A percentile compares a stretch with the other conserved stretches of the same genome.
Conservation (phyloP, 164 flowering plant species). For the Vitis cinerea region DNA sequence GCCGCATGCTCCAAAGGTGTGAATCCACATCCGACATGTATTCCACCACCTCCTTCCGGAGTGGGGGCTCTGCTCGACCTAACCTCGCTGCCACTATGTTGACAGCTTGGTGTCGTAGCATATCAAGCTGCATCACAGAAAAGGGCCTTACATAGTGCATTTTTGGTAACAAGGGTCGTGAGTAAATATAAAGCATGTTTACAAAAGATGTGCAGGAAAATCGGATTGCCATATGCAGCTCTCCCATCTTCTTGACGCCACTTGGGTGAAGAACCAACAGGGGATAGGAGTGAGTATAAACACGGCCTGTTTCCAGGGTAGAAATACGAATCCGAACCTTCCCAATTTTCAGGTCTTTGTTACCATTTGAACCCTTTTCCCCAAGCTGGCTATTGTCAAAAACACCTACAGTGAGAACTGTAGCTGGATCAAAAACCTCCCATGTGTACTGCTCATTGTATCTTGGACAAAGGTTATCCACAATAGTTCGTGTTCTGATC, state of each 20-base stretch:
- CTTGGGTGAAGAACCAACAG: conserved; percentile 77
- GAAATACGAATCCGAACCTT: conserved; percentile 86
- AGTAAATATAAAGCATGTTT: conserved; percentile 78
- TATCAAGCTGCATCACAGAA: conserved; percentile 64
- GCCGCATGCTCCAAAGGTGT: conserved; percentile 90
- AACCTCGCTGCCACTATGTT: conserved; percentile 76
- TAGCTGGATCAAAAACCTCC: conserved; percentile 89
- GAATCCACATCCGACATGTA: conserved; percentile 94
- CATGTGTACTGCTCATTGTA: conserved; percentile 92
- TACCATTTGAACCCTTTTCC: conserved; percentile 51
- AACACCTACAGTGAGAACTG: conserved; percentile 79
- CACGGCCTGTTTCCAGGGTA: conserved; percentile 83
- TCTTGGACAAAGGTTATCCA: conserved; percentile 61
- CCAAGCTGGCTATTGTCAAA: conserved; percentile 82
- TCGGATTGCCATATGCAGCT: conserved; percentile 81
- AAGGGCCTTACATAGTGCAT: conserved; percentile 88
- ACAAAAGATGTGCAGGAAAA: conserved; percentile 79
- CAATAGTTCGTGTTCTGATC: conserved; percentile 77
- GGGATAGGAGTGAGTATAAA: conserved; percentile 91
- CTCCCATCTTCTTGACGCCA: conserved; percentile 94
- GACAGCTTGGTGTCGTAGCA: conserved; percentile 84
- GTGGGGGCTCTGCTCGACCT: conserved; percentile 89
- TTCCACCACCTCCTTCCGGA: conserved; percentile 89
- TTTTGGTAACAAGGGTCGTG: conserved; percentile 76
- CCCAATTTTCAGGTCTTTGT: conserved; percentile 70